Conservation (phyloP, 2,329 filamentous ascomycete species). For the Aureobasidium mangrovei region DNA sequence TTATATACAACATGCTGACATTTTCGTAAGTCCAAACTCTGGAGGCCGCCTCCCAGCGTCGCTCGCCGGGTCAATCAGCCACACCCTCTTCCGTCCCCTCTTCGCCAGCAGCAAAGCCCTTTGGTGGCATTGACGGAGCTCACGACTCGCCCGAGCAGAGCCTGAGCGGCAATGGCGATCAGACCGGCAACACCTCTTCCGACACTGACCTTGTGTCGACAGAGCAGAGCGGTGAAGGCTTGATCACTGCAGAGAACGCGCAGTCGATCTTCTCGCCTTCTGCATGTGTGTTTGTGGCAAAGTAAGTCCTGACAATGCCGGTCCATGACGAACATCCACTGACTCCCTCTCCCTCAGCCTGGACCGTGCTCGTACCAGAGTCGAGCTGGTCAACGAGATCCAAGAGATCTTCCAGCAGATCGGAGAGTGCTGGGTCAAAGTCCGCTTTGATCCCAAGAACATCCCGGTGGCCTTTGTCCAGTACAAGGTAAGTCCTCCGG, state of each 20-base stretch:
- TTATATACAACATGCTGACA: neutral
- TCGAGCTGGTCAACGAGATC: constrained; percentile 45
- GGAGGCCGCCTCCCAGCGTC: neutral
- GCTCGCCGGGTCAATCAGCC: neutral
- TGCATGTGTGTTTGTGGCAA: constrained; percentile 57
- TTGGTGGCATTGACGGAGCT: neutral
- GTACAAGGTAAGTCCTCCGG: constrained; percentile 43
- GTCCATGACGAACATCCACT: neutral
- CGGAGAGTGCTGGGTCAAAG: constrained; percentile 54
- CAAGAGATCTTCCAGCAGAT: constrained; percentile 45
- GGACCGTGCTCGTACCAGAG: constrained; percentile 42
- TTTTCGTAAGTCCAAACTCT: neutral
- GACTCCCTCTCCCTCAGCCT: constrained; percentile 34
- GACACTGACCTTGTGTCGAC: neutral
- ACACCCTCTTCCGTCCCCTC: neutral
- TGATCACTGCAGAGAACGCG: constrained; percentile 29
- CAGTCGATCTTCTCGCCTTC: constrained; percentile 46
- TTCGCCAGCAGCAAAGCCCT: neutral
- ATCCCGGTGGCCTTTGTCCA: constrained; percentile 60
- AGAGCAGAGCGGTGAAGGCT: neutral
- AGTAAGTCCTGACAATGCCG: constrained; percentile 40
- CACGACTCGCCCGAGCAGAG: neutral
- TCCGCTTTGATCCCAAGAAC: constrained; percentile 47
- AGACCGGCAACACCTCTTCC: neutral
- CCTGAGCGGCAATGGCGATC: neutral